These are phyloP conservation scores for Inga oerstediana DNA, from an alignment of 306 rosid genomes.

Conservation along the genomic window DNA sequence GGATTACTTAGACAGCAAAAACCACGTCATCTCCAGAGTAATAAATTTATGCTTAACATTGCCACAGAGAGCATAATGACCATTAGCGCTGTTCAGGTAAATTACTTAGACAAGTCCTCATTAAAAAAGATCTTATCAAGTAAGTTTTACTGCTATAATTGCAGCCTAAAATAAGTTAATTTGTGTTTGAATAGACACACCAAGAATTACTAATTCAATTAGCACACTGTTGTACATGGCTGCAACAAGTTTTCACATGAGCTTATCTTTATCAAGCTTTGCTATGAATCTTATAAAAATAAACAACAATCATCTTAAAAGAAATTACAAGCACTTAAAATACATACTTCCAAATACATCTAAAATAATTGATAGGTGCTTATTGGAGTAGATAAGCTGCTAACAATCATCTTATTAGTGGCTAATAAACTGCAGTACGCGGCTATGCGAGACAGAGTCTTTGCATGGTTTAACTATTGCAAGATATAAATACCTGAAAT, in stretches of 20 bases:
- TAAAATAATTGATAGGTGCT: neutral
- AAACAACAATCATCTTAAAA: neutral
- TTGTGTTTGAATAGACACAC: neutral
- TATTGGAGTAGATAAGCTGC: neutral
- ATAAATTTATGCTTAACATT: too few species aligned
- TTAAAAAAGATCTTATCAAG: too few species aligned
- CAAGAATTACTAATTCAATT: neutral
- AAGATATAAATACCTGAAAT: slow-evolving; percentile 10
- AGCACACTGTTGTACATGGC: neutral
- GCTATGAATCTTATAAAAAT: neutral
- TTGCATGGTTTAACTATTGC: slow-evolving; percentile 3
- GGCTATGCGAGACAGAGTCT: neutral
- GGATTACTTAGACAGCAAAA: too few species aligned
- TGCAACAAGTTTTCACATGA: too few species aligned
- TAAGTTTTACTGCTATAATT: too few species aligned
- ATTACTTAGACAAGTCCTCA: too few species aligned
- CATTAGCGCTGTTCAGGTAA: too few species aligned
- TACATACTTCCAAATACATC: neutral
- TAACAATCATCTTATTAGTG: neutral
- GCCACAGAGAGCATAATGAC: too few species aligned
- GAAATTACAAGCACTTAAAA: neutral
- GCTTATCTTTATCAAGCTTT: neutral
- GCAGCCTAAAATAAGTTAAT: too few species aligned
- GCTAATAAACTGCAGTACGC: neutral
- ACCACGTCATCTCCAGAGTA: too few species aligned